These are phyloP conservation scores for Ophiocordyceps camponoti-leonardi DNA, from an alignment of 2,329 filamentous ascomycete species.

Conservation along the genomic window DNA sequence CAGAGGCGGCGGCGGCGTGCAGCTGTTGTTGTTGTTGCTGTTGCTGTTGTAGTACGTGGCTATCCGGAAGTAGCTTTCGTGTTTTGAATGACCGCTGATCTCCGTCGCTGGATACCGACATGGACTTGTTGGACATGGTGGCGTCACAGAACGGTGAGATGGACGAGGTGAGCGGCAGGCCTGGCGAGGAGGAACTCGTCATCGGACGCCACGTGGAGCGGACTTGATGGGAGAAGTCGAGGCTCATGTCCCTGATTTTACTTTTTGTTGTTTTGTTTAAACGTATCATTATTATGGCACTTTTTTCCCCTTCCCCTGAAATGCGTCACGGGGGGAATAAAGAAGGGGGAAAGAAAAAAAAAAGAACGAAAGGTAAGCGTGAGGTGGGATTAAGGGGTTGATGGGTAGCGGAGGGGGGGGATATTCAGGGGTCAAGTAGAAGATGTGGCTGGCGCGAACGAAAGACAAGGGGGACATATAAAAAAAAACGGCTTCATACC, in stretches of 20 bases:
- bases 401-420: too few relatives aligned
- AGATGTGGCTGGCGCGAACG: not conserved
- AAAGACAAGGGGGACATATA: not conserved
- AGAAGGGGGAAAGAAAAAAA: too few relatives aligned
- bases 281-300: too few relatives aligned
- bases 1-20: too few relatives aligned
- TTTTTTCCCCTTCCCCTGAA: too few relatives aligned
- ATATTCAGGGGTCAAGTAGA: too few relatives aligned
- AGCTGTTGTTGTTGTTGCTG: too few relatives aligned
- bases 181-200: constrained; percentile 4
- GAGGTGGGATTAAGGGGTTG: not conserved
- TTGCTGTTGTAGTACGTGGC: constrained; percentile 1
- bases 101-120: constrained; percentile 6
- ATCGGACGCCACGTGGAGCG: constrained; percentile 12
- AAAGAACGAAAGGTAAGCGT: not conserved
- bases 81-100: constrained; percentile 7
- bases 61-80: constrained; percentile 9
- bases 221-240: constrained; percentile 17
- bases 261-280: too few relatives aligned
- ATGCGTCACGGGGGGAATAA: too few relatives aligned
- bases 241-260: constrained; percentile 16
- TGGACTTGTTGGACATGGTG: constrained; percentile 4
- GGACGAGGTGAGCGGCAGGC: constrained; percentile 6
- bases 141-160: constrained; percentile 8
- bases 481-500: constrained; percentile 9